A percentile compares a stretch with the other conserved stretches of the same genome.
Conservation (phyloP, 768 basidiomycete genomes). For the Boletus tylopilopsis region DNA sequence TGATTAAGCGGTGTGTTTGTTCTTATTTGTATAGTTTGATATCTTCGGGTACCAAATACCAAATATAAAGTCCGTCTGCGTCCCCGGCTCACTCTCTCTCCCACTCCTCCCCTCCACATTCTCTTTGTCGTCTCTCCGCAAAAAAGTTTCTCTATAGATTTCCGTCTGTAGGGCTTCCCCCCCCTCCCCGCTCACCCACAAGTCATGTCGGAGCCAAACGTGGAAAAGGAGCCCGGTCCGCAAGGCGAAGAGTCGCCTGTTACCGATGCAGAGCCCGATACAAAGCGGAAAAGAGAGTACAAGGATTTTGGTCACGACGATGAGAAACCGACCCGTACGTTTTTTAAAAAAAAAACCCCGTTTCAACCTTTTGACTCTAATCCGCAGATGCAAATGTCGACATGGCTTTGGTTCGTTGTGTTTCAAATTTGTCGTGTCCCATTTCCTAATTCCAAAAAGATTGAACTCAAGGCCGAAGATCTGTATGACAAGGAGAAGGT, state of each 20-base stretch:
- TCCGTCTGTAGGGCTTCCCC: slow-evolving; percentile 27
- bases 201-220: slow-evolving; percentile 37
- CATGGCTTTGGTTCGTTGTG: slow-evolving; percentile 61
- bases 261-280: slow-evolving; percentile 18
- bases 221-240: slow-evolving; percentile 67
- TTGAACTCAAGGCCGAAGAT: slow-evolving; percentile 90
- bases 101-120: slow-evolving; percentile 29
- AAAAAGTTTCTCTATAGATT: slow-evolving; percentile 23
- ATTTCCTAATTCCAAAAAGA: slow-evolving; percentile 34
- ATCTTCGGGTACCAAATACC: slow-evolving; percentile 22
- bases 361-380: slow-evolving; percentile 2
- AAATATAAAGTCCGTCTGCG: slow-evolving; percentile 35
- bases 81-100: slow-evolving; percentile 25
- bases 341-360: not conserved
- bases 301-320: slow-evolving; percentile 81
- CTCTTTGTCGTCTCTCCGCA: slow-evolving; percentile 4
- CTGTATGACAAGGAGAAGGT: slow-evolving; percentile 99
- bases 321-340: slow-evolving; percentile 64
- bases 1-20: slow-evolving; percentile 27
- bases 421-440: slow-evolving; percentile 1
- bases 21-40: slow-evolving; percentile 24
- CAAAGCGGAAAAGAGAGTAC: slow-evolving; percentile 75
- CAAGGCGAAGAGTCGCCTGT: slow-evolving; percentile 44
- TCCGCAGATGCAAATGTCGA: slow-evolving; percentile 76
- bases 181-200: not conserved